Evolutionary conservation across 805 yeast genomes (phyloP).

Genomic region (Yarrowia divulgata): DNA sequence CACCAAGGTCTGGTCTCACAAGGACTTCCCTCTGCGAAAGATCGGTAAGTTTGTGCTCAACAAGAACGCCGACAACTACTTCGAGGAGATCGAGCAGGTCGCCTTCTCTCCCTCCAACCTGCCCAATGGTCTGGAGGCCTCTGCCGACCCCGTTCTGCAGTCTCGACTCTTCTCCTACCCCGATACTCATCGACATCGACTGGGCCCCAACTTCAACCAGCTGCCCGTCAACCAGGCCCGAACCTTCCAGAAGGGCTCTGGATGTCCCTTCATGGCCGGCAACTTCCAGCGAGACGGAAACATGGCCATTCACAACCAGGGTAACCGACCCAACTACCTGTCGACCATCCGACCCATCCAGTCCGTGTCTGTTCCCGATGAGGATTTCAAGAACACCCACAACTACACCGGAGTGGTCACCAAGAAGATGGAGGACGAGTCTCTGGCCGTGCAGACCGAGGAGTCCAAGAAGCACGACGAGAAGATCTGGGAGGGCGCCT

Average conservation of each 20-base stretch:
- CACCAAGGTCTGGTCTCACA: slow-evolving; percentile 92
- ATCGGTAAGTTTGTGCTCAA: slow-evolving; percentile 81
- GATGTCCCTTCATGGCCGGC: slow-evolving; percentile 35
- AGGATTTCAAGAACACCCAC: slow-evolving; percentile 30
- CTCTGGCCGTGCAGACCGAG: slow-evolving; percentile 11
- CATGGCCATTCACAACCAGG: slow-evolving; percentile 22
- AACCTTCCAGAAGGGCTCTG: slow-evolving; percentile 29
- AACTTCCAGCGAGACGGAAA: slow-evolving; percentile 37
- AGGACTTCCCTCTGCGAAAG: slow-evolving; percentile 82
- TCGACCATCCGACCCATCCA: slow-evolving; percentile 34
- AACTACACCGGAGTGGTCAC: slow-evolving; percentile 35
- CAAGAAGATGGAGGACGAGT: slow-evolving; percentile 29
- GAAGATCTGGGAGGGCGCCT: slow-evolving; percentile 38
- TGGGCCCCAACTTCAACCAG: slow-evolving; percentile 76
- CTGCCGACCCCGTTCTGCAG: slow-evolving; percentile 85
- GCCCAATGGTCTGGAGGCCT: slow-evolving; percentile 80
- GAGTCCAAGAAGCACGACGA: slow-evolving; percentile 26
- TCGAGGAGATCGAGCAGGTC: slow-evolving; percentile 86
- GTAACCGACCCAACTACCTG: slow-evolving; percentile 37
- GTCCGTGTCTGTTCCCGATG: slow-evolving; percentile 27
- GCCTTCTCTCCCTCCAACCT: slow-evolving; percentile 86
- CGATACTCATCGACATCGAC: slow-evolving; percentile 84
- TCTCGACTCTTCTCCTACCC: slow-evolving; percentile 82
- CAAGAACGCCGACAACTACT: slow-evolving; percentile 85
- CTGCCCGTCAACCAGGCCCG: slow-evolving; percentile 71